Base-by-base conservation (phyloP, 139 green algal species). In the Ettlia oleoabundans region DNA sequence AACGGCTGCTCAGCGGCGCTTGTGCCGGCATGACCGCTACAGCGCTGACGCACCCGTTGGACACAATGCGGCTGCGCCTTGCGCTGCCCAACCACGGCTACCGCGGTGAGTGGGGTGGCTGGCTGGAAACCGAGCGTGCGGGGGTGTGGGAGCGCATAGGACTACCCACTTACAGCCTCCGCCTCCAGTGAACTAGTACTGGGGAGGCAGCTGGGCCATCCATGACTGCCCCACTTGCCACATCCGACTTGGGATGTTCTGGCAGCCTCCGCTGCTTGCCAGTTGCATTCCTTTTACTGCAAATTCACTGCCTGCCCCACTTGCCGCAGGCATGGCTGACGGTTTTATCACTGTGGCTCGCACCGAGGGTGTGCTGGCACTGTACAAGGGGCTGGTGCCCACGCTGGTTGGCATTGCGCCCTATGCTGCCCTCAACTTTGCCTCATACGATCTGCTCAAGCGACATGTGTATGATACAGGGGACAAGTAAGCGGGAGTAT, bases 391-490 rank as follows among this genome's bases (percentile, higher is more conserved):
- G 28, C 85, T 98, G 19, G 63, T 89, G n/a, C 95, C 96, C n/a
- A 97, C 96, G 0, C 89, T 99, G 51, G 77, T 98, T 24, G 95
- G 95, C 67, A 96, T 98, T 52, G 96, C 96, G n/a, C 96, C 96
- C 26, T 99, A 98, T 79, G 93, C 96, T 1, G 96, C 96, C 15
- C 80, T 98, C 69, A 98, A 99, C 87, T 99, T 98, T 90, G 92
- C 94, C 18, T 90, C 88, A 0, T 99, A 98, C 69, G 96, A 99
- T 89, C 72, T 97, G 63, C 80, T 94, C 3, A 97, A 97, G 85
- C 89, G 92, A 43, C 71, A 77, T 52, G 62, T 93, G 2, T 98
- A 97, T 84, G 84, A 88, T 26, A 88, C 88, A 1, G 82, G 92
- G 35, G 87, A 85, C 88, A 89, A 83, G 69, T 80, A 26, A 82